These are phyloP conservation scores for Pythium coloratum DNA, from an alignment of 352 stramenopile genomes.

Conservation along the genomic window DNA sequence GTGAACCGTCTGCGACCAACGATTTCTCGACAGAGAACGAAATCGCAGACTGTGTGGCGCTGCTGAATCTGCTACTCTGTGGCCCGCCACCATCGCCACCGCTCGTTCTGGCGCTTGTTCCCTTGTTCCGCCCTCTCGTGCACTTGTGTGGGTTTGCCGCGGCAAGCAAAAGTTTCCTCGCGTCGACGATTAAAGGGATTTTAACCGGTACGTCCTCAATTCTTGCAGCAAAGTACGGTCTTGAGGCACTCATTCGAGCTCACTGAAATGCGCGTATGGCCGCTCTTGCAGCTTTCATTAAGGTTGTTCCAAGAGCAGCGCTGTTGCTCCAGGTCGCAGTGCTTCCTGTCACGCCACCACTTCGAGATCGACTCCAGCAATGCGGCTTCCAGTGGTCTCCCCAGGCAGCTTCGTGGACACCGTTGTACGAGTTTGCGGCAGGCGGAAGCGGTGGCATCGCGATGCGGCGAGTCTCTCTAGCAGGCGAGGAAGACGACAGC, in stretches of 20 bases:
- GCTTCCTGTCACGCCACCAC: constrained; percentile 47
- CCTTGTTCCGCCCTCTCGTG: constrained; percentile 71
- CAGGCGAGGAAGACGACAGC: constrained; percentile 19
- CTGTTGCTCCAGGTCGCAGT: constrained; percentile 55
- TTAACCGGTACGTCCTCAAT: constrained; percentile 39
- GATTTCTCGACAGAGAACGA: constrained; percentile 36
- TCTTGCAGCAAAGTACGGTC: not conserved
- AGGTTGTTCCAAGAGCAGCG: constrained; percentile 28
- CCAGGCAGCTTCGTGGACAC: constrained; percentile 30
- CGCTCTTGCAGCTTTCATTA: constrained; percentile 35
- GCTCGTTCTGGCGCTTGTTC: constrained; percentile 56
- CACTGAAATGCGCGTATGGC: not conserved
- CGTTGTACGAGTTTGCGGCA: constrained; percentile 53
- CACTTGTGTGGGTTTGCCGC: constrained; percentile 71
- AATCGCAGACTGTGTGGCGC: constrained; percentile 50
- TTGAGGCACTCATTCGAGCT: not conserved
- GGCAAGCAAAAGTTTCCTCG: constrained; percentile 65
- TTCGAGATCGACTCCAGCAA: constrained; percentile 28
- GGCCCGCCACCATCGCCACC: constrained; percentile 62
- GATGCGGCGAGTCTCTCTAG: constrained; percentile 28
- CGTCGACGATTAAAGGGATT: constrained; percentile 47
- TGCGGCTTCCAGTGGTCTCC: not conserved
- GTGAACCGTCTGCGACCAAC: not conserved
- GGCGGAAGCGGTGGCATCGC: constrained; percentile 62
- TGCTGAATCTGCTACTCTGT: constrained; percentile 61